Conservation (phyloP, 2,329 filamentous ascomycete genomes). For the Xylariomycetidae sp. region DNA sequence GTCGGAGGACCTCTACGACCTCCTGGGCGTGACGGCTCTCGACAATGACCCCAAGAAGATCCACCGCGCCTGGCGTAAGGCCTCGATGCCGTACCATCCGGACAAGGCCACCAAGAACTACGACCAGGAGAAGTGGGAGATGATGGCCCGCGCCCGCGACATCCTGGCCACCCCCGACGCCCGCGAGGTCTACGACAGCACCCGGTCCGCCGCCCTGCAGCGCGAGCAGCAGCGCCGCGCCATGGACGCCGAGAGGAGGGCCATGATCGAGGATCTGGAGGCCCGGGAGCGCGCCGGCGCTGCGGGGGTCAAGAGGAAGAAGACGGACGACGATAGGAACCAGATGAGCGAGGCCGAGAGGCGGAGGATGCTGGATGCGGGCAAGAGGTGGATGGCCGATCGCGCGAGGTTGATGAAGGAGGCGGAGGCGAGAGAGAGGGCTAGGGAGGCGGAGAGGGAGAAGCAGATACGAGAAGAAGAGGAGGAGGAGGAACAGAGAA, state of each 20-base stretch:
- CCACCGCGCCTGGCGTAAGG: slow-evolving; percentile 71
- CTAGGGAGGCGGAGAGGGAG: slow-evolving; percentile 10
- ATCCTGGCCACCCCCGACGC: slow-evolving; percentile 68
- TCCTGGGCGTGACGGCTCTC: slow-evolving; percentile 64
- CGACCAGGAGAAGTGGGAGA: slow-evolving; percentile 78
- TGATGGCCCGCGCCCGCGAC: slow-evolving; percentile 81
- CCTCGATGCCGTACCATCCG: slow-evolving; percentile 86
- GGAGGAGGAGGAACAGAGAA: slow-evolving; percentile 16
- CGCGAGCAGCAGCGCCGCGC: slow-evolving; percentile 67
- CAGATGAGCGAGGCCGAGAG: slow-evolving; percentile 21
- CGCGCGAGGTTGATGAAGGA: slow-evolving; percentile 28
- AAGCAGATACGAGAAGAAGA: slow-evolving; percentile 7
- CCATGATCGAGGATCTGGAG: slow-evolving; percentile 85
- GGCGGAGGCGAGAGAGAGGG: background rate
- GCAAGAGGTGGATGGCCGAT: slow-evolving; percentile 32
- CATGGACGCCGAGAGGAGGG: slow-evolving; percentile 67
- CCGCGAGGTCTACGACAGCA: slow-evolving; percentile 73
- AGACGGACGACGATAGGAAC: slow-evolving; percentile 11
- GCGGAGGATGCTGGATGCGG: slow-evolving; percentile 22
- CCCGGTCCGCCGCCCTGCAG: slow-evolving; percentile 65
- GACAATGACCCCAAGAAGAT: slow-evolving; percentile 67
- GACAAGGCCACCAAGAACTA: slow-evolving; percentile 78
- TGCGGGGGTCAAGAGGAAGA: slow-evolving; percentile 52
- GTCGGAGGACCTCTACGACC: slow-evolving; percentile 71
- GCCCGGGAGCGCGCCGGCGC: slow-evolving; percentile 55